Conservation (phyloP, 495 filamentous ascomycete species). For the Letharia lupina region DNA sequence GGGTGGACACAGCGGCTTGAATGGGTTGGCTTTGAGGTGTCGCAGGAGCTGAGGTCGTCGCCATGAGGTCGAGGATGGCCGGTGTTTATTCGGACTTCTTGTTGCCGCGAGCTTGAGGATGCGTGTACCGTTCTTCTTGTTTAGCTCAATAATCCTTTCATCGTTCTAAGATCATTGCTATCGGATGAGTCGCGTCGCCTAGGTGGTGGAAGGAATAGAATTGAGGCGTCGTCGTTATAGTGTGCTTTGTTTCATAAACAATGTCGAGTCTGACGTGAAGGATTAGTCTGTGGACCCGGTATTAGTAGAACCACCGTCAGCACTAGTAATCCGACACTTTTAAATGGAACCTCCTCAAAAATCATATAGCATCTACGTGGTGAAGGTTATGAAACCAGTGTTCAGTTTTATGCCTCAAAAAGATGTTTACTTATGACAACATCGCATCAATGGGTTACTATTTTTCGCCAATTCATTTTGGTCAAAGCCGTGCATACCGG, state of each 20-base stretch:
- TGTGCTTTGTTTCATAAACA: background rate
- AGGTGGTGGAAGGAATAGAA: background rate
- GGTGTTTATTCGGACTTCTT: background rate
- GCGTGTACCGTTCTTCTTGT: background rate
- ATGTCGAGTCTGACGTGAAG: background rate
- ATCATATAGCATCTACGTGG: no score
- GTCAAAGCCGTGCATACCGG: background rate
- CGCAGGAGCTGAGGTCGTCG: slow-evolving; percentile 21
- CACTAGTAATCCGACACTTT: background rate
- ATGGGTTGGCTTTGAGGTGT: slow-evolving; percentile 34
- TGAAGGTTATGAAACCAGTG: no score
- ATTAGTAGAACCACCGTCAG: background rate
- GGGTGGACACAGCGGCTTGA: slow-evolving; percentile 31
- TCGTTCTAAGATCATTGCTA: background rate
- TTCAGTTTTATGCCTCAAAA: no score
- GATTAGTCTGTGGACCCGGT: background rate
- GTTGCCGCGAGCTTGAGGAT: background rate
- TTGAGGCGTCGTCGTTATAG: background rate
- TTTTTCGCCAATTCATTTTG: background rate
- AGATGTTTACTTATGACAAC: no score
- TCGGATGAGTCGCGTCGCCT: background rate
- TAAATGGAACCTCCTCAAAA: background rate
- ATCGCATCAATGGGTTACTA: no score
- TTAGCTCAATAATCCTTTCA: background rate
- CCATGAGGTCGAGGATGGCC: background rate